Percentiles rank a stretch among this genome's conserved stretches.
Evolutionary conservation across 495 filamentous ascomycete species (phyloP).

Genomic region (Aspergillus sclerotioniger): DNA sequence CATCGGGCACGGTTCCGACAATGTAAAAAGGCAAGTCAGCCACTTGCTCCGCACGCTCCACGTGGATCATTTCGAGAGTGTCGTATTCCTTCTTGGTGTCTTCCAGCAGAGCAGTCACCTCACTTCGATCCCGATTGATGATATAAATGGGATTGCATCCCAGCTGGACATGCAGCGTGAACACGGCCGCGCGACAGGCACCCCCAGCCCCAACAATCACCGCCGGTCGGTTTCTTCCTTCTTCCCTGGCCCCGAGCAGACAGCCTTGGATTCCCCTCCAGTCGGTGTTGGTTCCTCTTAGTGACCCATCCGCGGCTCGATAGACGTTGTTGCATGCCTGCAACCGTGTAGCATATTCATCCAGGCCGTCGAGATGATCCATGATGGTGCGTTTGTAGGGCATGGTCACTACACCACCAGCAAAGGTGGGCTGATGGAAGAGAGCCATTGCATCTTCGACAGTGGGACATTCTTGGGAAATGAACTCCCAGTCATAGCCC

Average conservation of each 20-base stretch:
- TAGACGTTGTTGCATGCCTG: constrained; percentile 70
- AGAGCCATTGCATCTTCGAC: constrained; percentile 29
- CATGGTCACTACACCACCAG: constrained; percentile 65
- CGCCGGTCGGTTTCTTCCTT: constrained; percentile 44
- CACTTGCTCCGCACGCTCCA: constrained; percentile 52
- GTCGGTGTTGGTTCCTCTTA: constrained; percentile 70
- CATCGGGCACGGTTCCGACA: constrained; percentile 62
- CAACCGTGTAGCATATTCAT: constrained; percentile 54
- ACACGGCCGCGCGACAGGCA: constrained; percentile 61
- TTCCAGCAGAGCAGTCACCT: constrained; percentile 55
- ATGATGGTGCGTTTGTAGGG: constrained; percentile 66
- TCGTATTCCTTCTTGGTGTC: constrained; percentile 21
- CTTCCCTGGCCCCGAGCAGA: constrained; percentile 40
- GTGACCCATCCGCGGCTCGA: constrained; percentile 39
- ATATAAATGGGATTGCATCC: constrained; percentile 58
- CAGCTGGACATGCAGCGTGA: constrained; percentile 57
- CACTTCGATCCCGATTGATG: constrained; percentile 58
- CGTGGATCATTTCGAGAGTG: constrained; percentile 43
- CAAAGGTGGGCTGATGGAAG: constrained; percentile 39
- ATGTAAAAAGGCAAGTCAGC: constrained; percentile 51
- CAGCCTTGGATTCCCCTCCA: constrained; percentile 59
- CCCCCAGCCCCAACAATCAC: constrained; percentile 62
- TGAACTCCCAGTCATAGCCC: constrained; percentile 37
- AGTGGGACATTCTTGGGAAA: constrained; percentile 35
- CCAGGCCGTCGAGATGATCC: constrained; percentile 58